Conservation (phyloP, 2,329 filamentous ascomycete genomes). For the Trichoderma guizhouense region DNA sequence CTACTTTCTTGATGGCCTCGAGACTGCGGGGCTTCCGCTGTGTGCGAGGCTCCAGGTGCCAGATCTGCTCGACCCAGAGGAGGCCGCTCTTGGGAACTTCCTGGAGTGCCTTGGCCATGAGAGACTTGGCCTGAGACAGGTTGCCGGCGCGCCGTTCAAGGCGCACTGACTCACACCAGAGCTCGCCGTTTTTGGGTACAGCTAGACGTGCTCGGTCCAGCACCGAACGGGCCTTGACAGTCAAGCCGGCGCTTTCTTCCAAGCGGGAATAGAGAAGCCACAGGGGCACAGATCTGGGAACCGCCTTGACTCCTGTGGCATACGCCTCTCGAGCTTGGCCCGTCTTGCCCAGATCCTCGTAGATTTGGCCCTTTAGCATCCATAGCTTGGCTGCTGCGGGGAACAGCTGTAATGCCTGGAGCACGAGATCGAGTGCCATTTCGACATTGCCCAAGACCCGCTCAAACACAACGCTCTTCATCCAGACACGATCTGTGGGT, state of each 20-base stretch:
- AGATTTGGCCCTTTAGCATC: slow-evolving; percentile 99
- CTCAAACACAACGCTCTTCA: slow-evolving; percentile 93
- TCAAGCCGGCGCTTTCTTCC: slow-evolving; percentile 77
- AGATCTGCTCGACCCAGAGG: slow-evolving; percentile 92
- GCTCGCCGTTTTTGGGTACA: slow-evolving; percentile 75
- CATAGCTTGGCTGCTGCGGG: slow-evolving; percentile 84
- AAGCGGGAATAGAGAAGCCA: slow-evolving; percentile 88
- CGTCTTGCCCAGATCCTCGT: slow-evolving; percentile 75
- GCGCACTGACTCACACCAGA: slow-evolving; percentile 93
- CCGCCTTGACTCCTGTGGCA: slow-evolving; percentile 80
- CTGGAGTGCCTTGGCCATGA: slow-evolving; percentile 91
- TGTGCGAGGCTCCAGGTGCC: slow-evolving; percentile 86
- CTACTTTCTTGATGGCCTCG: slow-evolving; percentile 95
- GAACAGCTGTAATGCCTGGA: slow-evolving; percentile 82
- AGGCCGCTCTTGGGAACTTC: slow-evolving; percentile 85
- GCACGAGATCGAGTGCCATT: slow-evolving; percentile 79
- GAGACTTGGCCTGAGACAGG: slow-evolving; percentile 74
- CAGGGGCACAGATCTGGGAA: slow-evolving; percentile 76
- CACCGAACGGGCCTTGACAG: slow-evolving; percentile 89
- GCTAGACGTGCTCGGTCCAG: slow-evolving; percentile 88
- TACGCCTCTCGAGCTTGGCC: slow-evolving; percentile 89
- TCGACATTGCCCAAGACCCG: slow-evolving; percentile 77
- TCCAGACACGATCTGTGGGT: slow-evolving; percentile 94
- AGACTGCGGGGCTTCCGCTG: slow-evolving; percentile 88
- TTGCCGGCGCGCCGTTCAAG: slow-evolving; percentile 88